These are phyloP conservation scores for Stagonosporopsis vannaccii DNA, from an alignment of 2,329 filamentous ascomycete species.

Conservation along the genomic window DNA sequence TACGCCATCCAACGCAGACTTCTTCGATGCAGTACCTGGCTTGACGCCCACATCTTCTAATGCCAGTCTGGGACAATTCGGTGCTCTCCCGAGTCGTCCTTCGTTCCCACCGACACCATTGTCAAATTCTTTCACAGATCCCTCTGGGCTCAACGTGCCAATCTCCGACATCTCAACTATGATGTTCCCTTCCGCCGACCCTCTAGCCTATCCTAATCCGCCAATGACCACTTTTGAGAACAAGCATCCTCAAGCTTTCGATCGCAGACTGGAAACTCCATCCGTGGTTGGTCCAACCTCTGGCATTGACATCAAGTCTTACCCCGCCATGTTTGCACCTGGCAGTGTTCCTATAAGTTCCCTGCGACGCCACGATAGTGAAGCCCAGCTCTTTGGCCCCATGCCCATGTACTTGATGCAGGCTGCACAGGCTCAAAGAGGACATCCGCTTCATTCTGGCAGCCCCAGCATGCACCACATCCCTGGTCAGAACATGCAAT, in stretches of 20 bases:
- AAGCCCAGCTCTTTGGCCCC: conserved; percentile 75
- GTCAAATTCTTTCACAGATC: conserved; percentile 39
- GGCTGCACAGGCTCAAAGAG: conserved; percentile 39
- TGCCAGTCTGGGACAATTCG: conserved; percentile 38
- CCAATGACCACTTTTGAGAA: conserved; percentile 68
- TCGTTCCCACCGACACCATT: conserved; percentile 41
- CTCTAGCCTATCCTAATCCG: conserved; percentile 81
- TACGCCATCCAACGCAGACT: conserved; percentile 35
- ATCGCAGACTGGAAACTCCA: conserved; percentile 33
- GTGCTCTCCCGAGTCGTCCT: conserved; percentile 34
- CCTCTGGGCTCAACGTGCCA: conserved; percentile 50
- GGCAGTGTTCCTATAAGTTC: conserved; percentile 26
- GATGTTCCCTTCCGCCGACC: conserved; percentile 82
- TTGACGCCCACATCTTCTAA: conserved; percentile 45
- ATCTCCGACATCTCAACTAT: conserved; percentile 76
- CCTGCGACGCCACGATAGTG: conserved; percentile 61
- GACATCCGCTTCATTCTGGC: conserved; percentile 36
- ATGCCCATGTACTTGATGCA: conserved; percentile 76
- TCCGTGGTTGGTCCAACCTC: conserved; percentile 28
- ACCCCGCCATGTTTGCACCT: conserved; percentile 33
- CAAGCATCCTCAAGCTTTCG: conserved; percentile 42
- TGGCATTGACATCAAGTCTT: conserved; percentile 39
- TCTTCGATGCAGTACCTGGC: conserved; percentile 41
- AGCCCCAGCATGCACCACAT: conserved; percentile 31
- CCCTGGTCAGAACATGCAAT: conserved; percentile 38